Evolutionary conservation across 192 early-diverging fungal species (phyloP), one percentile per base, ranked within the genome.

Genomic region (Cetraspora pellucida): DNA sequence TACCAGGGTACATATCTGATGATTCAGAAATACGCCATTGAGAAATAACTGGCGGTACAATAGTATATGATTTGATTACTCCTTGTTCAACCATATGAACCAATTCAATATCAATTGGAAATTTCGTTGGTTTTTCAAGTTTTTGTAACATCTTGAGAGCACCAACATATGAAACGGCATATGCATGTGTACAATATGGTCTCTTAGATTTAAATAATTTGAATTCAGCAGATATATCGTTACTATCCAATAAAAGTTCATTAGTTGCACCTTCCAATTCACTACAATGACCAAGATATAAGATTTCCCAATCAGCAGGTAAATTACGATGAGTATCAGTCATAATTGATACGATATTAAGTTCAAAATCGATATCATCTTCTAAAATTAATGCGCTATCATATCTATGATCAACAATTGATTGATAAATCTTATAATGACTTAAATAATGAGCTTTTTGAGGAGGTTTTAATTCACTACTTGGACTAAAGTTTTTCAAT

Each of bases 221-320:
- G 7, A 3, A 54, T 54, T 54, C 19, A 3, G 3, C 5, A 19
- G 3, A 2, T 54, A 11, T 3, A 19, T 19, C 52, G 3, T 13
- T 54, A 37, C 7, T 37, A 37, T 54, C 52, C 0, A 3, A 11
- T 54, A 54, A 54, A 54, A 19, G 13, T 54, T 2, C 52, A 37
- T 1, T 37, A 37, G 37, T 6, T 6, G 3, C 37, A 37, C 37
- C 37, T 37, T 37, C 37, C 1, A 37, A 37, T 54, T 19, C 19
- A 54, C 52, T 54, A 54, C 52, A 54, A 54, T 54, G 52, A 54
- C 52, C 52, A 54, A 54, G 16, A 54, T 54, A 54, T 13, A 54
- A n/a, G 3, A 54, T 54, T n/a, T 54, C 52, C 52, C 52, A 54
- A n/a, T 54, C 13, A 19, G 16, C 19, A 54, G 52, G 52, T 19